Conservation (phyloP, 1,284 basidiomycete genomes). For the Austroboletus sp. region DNA sequence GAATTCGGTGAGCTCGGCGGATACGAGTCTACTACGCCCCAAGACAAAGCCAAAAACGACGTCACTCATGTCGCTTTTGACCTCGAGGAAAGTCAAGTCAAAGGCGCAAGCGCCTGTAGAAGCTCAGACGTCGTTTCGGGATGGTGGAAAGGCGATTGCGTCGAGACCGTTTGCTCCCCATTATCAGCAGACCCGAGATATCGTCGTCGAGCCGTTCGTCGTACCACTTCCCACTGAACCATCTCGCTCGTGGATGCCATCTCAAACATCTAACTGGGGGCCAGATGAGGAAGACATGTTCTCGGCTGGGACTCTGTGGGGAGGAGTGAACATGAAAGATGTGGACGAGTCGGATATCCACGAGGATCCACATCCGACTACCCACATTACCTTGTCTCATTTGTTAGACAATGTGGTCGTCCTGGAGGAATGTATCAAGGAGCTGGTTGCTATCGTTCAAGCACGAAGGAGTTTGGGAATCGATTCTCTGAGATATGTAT, state of each 20-base stretch:
- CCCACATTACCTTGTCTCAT: conserved; percentile 66
- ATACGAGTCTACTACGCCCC: conserved; percentile 30
- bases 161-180: conserved; percentile 80
- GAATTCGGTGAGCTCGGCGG: conserved; percentile 17
- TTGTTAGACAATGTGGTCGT: conserved; percentile 93
- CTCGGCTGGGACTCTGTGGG: conserved; percentile 49
- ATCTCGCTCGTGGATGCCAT: conserved; percentile 57
- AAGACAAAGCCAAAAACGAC: conserved; percentile 56
- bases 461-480: conserved; percentile 82
- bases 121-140: conserved; percentile 40
- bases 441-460: conserved; percentile 81
- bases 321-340: conserved; percentile 34
- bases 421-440: conserved; percentile 92
- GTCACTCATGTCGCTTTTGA: conserved; percentile 70
- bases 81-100: conserved; percentile 61
- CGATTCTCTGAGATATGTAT: conserved; percentile 73
- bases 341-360: conserved; percentile 22
- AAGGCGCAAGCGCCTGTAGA: conserved; percentile 35
- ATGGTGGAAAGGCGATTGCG: conserved; percentile 41
- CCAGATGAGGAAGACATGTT: conserved; percentile 65
- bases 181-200: conserved; percentile 71
- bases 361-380: conserved; percentile 30
- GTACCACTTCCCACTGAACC: conserved; percentile 48
- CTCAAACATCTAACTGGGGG: conserved; percentile 46
- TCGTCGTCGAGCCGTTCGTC: conserved; percentile 66